Base-by-base conservation (phyloP, 192 early-diverging fungal species). In the Backusella mclennaniae region DNA sequence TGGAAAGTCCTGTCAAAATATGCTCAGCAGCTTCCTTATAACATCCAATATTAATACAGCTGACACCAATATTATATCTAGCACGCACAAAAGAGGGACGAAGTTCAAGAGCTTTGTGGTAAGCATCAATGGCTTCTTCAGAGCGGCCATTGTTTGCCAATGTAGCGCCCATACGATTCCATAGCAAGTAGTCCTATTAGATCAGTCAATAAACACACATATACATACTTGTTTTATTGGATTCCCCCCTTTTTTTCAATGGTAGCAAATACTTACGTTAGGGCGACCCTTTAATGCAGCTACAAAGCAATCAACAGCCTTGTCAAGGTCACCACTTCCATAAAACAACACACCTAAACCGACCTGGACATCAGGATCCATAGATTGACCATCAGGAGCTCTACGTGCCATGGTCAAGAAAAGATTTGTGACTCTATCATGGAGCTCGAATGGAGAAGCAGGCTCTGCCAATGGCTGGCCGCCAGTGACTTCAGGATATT, bases 151-250 rank as follows among this genome's bases (percentile, higher is more conserved):
- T 87, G 82, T 99, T 99, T 35, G 98, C 98, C 38, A 97, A 86
- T 21, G 97, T 99, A n/a, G 98, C 98, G 4, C 98, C 98, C 69
- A 99, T 87, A 44, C 95, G 93, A 84, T 99, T 99, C 96, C 96
- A 99, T 71, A 98, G 84, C 80, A 98, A 83, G 82, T 98, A 98
- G 80, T 99, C 96, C 82, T 91, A 82, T 66, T 12, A 39, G 9
- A 69, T 39, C 33, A n/a, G 17, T 67, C 66, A 35, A 19, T 33
- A 33, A 33, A 33, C 33, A 33, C 1, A 33, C 31, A 33, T 33
- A 33, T 2, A 33, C 31, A 33, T 33, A 33, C 33, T 33, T 33
- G 33, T 33, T 33, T 33, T 33, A 33, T 33, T 33, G 33, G 33
- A 33, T 33, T 3, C 33, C 33, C 3, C 33, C 33, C 33, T 31